Evolutionary conservation across 164 flowering plant species (phyloP).

Genomic region (Litsea cubeba): DNA sequence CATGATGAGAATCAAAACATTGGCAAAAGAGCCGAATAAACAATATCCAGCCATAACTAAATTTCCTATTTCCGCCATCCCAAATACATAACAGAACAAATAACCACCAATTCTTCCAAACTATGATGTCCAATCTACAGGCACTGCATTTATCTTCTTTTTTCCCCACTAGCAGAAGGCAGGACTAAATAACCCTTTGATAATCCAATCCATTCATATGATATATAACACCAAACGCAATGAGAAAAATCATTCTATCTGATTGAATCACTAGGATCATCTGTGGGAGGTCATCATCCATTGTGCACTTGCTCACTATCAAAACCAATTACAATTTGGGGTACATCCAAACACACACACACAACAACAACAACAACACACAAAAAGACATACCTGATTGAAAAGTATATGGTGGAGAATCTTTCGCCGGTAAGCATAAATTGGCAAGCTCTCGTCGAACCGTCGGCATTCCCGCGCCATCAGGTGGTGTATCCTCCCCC

Average conservation of each 20-base stretch:
- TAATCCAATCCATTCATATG: neutral
- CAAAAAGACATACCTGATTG: conserved; percentile 48
- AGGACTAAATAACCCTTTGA: neutral
- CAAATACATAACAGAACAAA: neutral
- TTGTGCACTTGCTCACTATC: neutral
- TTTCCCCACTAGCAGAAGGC: neutral
- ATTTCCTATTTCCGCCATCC: neutral
- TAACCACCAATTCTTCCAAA: neutral
- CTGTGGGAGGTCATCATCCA: neutral
- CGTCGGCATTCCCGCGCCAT: conserved; percentile 60
- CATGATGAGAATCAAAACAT: neutral
- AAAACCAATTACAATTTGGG: neutral
- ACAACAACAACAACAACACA: too few relatives aligned
- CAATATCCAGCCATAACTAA: neutral
- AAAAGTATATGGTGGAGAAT: conserved; percentile 37
- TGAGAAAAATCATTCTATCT: neutral
- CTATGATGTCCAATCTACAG: neutral
- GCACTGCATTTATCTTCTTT: too few relatives aligned
- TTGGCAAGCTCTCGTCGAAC: conserved; percentile 67
- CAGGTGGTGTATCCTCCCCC: conserved; percentile 43
- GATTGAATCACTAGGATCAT: neutral
- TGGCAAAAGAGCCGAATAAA: neutral
- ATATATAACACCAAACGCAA: neutral
- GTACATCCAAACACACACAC: neutral
- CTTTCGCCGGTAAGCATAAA: conserved; percentile 45